These are phyloP conservation scores for Puccinia hordei DNA, from an alignment of 1,284 basidiomycete species.

Conservation along the genomic window DNA sequence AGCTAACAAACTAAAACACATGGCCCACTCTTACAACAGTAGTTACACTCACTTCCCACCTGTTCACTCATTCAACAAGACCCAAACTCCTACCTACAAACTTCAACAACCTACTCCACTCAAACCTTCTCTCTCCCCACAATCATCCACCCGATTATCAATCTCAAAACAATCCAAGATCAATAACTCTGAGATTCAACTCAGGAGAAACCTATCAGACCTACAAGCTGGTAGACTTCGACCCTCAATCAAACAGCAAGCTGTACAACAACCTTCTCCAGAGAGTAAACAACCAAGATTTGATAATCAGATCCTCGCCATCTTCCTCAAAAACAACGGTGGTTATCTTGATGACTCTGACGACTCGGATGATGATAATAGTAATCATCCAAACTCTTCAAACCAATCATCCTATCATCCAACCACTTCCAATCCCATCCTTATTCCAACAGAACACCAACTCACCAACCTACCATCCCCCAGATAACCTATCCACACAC, in stretches of 20 bases:
- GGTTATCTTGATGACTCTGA: slow-evolving; percentile 41
- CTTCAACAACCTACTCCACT: background rate
- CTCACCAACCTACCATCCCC: background rate
- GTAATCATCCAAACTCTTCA: background rate
- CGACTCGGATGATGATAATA: background rate
- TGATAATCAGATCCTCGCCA: slow-evolving; percentile 10
- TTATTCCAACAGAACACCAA: too few relatives aligned
- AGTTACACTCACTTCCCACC: too few relatives aligned
- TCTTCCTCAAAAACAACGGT: slow-evolving; percentile 41
- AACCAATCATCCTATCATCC: background rate
- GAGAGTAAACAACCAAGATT: background rate
- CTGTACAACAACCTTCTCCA: too few relatives aligned
- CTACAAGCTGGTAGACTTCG: too few relatives aligned
- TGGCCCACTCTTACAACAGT: too few relatives aligned
- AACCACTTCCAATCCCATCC: background rate
- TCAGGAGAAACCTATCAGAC: slow-evolving; percentile 9
- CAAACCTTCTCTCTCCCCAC: slow-evolving; percentile 5
- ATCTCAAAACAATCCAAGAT: slow-evolving; percentile 1
- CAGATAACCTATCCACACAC: too few relatives aligned
- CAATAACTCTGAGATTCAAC: background rate
- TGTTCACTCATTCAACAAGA: background rate
- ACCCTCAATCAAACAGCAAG: too few relatives aligned
- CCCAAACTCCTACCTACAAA: background rate
- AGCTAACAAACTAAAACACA: too few relatives aligned
- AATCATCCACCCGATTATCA: background rate